A percentile compares a stretch with the other conserved stretches of the same genome.
Conservation (phyloP, 768 basidiomycete genomes). For the Rhizopogon vinicolor region DNA sequence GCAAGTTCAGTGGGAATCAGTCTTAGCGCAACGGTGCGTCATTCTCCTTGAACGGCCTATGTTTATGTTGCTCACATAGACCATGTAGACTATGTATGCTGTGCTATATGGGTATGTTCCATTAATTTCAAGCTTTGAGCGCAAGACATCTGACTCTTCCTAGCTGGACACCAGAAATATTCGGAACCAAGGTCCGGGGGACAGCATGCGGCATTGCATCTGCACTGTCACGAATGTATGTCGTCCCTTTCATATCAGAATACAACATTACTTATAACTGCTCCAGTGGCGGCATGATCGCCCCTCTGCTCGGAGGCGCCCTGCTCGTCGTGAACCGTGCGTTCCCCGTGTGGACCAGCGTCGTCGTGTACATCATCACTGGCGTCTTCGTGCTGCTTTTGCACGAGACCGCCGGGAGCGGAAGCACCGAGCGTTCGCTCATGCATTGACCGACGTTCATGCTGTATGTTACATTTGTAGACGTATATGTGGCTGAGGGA, state of each 20-base stretch:
- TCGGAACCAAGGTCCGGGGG: conserved; percentile 80
- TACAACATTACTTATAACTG: neutral
- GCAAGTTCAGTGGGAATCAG: conserved; percentile 73
- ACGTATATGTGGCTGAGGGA: neutral
- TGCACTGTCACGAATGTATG: conserved; percentile 79
- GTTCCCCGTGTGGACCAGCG: conserved; percentile 75
- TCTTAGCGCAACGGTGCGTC: conserved; percentile 56
- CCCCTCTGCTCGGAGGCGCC: conserved; percentile 72
- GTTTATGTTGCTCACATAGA: neutral
- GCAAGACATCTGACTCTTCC: conserved; percentile 3
- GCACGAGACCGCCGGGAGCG: conserved; percentile 44
- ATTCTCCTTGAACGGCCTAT: neutral
- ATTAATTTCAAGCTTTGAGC: neutral
- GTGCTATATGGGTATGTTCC: conserved; percentile 61
- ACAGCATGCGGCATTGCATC: conserved; percentile 88
- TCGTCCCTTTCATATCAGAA: conserved; percentile 5
- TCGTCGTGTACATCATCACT: conserved; percentile 58
- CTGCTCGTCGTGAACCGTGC: conserved; percentile 64
- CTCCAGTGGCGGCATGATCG: conserved; percentile 82
- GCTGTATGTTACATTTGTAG: neutral
- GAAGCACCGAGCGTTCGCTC: conserved; percentile 10
- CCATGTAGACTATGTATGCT: conserved; percentile 71
- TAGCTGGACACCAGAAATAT: conserved; percentile 83
- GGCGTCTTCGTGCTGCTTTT: conserved; percentile 60
- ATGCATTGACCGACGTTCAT: conserved; percentile 14